Evolutionary conservation across 805 yeast species (phyloP).

Genomic region (Isabelozyma pseudorhagii): DNA sequence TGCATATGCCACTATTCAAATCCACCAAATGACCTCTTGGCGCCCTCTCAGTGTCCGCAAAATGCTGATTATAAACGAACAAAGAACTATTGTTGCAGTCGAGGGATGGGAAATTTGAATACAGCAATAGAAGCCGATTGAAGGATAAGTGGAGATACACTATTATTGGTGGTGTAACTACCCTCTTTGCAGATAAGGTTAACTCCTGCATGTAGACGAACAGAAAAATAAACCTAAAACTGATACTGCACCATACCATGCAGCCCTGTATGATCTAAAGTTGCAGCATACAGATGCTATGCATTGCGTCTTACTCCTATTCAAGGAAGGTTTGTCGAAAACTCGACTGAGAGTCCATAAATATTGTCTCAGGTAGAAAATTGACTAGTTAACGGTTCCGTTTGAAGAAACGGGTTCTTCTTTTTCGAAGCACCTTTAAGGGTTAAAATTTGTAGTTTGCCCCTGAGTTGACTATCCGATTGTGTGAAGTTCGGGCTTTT

Average conservation of each 20-base stretch:
- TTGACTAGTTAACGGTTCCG: too few relatives aligned
- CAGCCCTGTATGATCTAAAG: neutral
- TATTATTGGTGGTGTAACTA: neutral
- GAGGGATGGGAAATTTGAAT: neutral
- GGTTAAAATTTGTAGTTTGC: neutral
- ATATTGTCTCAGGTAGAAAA: neutral
- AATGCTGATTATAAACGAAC: too few relatives aligned
- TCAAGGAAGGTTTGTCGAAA: neutral
- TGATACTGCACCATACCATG: neutral
- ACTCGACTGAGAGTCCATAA: neutral
- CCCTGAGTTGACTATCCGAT: neutral
- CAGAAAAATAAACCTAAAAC: neutral
- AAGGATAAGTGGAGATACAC: neutral
- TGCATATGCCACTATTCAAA: too few relatives aligned
- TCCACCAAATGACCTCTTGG: too few relatives aligned
- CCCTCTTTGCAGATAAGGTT: neutral
- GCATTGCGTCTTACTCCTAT: neutral
- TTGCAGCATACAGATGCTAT: neutral
- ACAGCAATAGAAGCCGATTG: neutral
- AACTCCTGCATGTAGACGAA: neutral
- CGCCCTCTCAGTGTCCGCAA: too few relatives aligned
- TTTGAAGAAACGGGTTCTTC: too few relatives aligned
- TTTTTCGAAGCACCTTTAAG: too few relatives aligned
- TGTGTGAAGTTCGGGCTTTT: neutral
- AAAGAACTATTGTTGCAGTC: neutral